These are phyloP conservation scores for Macrophomina phaseolina DNA, from an alignment of 2,329 filamentous ascomycete genomes.

Conservation along the genomic window DNA sequence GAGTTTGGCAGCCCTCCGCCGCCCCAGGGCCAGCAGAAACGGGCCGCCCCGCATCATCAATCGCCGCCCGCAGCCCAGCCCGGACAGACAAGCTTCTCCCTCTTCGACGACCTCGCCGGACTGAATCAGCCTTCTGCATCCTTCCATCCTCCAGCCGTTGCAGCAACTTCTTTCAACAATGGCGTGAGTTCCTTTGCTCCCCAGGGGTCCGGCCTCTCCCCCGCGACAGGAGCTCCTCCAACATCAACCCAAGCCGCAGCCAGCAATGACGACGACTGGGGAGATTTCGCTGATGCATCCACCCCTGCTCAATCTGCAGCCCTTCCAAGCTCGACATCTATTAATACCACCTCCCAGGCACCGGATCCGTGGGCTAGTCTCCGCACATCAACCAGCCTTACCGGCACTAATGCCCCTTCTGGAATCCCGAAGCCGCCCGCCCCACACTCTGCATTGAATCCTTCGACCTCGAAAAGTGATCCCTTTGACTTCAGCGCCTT, in stretches of 20 bases:
- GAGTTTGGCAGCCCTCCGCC: constrained; percentile 27
- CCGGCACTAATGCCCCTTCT: constrained; percentile 3
- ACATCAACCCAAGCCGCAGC: constrained; percentile 6
- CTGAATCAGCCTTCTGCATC: constrained; percentile 9
- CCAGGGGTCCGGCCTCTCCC: not conserved
- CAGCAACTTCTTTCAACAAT: not conserved
- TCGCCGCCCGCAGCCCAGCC: constrained; percentile 28
- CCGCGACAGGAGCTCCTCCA: constrained; percentile 7
- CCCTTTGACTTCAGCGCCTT: constrained; percentile 27
- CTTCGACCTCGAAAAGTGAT: constrained; percentile 3
- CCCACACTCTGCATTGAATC: constrained; percentile 10
- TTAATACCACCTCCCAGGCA: constrained; percentile 16
- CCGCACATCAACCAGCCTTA: constrained; percentile 17
- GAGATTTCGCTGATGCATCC: constrained; percentile 45
- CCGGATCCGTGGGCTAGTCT: constrained; percentile 26
- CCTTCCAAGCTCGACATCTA: not conserved
- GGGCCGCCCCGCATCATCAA: not conserved
- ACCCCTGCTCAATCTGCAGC: constrained; percentile 31
- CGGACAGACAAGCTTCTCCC: constrained; percentile 36
- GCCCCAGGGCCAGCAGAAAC: constrained; percentile 10
- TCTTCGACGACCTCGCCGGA: constrained; percentile 41
- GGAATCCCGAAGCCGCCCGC: not conserved
- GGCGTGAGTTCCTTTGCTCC: constrained; percentile 10
- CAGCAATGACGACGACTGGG: constrained; percentile 46
- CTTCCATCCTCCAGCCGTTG: not conserved